Conservation (phyloP, 2,329 filamentous ascomycete species). For the Penicillium sp. region DNA sequence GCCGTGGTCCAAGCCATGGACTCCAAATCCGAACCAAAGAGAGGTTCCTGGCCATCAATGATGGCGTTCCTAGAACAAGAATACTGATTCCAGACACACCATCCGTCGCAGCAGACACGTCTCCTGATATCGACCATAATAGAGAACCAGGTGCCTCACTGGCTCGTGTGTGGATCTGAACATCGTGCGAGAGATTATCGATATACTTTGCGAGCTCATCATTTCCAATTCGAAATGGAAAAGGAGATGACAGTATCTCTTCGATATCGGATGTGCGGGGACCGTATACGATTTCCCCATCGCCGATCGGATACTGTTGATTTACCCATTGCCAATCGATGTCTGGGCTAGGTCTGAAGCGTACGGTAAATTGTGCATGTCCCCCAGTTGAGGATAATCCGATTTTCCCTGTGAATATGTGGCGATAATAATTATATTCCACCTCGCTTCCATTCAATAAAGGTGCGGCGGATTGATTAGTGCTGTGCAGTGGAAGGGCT, state of each 20-base stretch:
- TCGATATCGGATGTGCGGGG: conserved; percentile 23
- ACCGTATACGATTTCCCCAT: conserved; percentile 49
- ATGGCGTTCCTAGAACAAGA: conserved; percentile 66
- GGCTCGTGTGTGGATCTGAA: conserved; percentile 37
- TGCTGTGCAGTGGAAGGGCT: conserved; percentile 59
- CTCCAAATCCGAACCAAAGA: conserved; percentile 77
- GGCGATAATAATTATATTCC: conserved; percentile 34
- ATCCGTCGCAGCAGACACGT: conserved; percentile 57
- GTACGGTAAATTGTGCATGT: conserved; percentile 46
- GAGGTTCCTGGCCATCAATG: conserved; percentile 74
- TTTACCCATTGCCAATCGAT: conserved; percentile 52
- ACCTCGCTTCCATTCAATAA: conserved; percentile 29
- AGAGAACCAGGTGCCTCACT: conserved; percentile 48
- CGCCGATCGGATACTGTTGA: conserved; percentile 41
- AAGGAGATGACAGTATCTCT: background rate
- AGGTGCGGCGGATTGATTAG: conserved; percentile 29
- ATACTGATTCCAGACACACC: conserved; percentile 62
- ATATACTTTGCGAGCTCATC: conserved; percentile 38
- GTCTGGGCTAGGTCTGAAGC: conserved; percentile 44
- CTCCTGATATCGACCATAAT: conserved; percentile 59
- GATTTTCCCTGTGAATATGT: conserved; percentile 40
- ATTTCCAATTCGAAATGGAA: conserved; percentile 15
- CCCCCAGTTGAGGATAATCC: conserved; percentile 32
- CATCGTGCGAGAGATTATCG: conserved; percentile 36
- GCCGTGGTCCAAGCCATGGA: conserved; percentile 87